Conservation (phyloP, 352 stramenopile species). For the Phytophthora syringae region DNA sequence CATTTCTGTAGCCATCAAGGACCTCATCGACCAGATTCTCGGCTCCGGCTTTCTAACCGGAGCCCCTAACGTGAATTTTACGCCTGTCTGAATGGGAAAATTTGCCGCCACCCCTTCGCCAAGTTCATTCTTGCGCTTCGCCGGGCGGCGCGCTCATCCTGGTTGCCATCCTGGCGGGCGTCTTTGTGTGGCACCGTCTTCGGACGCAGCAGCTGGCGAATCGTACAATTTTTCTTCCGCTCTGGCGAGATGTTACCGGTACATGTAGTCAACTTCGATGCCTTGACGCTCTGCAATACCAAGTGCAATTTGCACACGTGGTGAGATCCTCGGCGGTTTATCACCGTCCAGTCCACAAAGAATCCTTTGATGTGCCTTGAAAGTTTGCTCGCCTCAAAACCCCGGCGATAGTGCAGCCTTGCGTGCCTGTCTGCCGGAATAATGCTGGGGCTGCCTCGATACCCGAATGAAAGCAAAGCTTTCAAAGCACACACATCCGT, state of each 20-base stretch:
- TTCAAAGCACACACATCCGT: no score
- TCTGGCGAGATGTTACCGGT: conserved; percentile 25
- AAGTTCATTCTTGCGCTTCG: conserved; percentile 9
- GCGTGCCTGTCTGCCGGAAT: conserved; percentile 13
- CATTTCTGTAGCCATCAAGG: no score
- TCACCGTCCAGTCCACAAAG: conserved; percentile 3
- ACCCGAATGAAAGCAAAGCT: no score
- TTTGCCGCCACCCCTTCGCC: neutral
- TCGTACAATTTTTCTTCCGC: conserved; percentile 20
- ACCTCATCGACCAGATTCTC: conserved; percentile 25
- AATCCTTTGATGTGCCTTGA: conserved; percentile 28
- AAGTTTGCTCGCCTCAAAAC: conserved; percentile 8
- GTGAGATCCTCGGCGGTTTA: no score
- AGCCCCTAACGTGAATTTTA: conserved; percentile 15
- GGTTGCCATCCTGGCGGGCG: conserved; percentile 29
- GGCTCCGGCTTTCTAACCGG: conserved; percentile 27
- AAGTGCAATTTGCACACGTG: no score
- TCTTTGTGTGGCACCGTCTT: conserved; percentile 22
- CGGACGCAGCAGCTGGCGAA: conserved; percentile 20
- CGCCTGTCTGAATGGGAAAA: conserved; percentile 6
- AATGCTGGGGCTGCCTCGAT: no score
- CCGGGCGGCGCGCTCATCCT: conserved; percentile 17
- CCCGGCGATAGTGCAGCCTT: conserved; percentile 1
- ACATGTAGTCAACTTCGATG: no score
- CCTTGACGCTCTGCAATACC: no score